Evolutionary conservation across 1,139 yeast genomes (phyloP), one percentile per base, ranked within the genome.

Genomic region (Pichia sp.): DNA sequence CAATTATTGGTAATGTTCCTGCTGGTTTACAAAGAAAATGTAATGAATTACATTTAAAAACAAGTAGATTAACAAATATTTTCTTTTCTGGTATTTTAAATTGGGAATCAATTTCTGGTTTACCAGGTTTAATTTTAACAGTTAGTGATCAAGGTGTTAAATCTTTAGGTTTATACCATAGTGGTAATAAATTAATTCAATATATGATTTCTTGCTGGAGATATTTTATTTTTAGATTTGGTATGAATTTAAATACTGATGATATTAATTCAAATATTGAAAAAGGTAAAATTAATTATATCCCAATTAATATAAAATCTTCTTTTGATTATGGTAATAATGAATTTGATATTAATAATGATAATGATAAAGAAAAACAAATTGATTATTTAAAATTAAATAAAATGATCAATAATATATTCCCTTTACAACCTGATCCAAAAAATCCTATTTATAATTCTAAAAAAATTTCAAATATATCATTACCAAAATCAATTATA

Each of bases 41-140:
- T 42, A 74, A 75, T 48, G 83, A 80, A 48, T 69, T 73, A 50
- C 73, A 75, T 42, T 61, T 79, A 25, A 68, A 74, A 50, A 65
- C 80, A 23, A 66, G 75, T 3, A 80, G 77, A 52, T 65, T 87
- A 31, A 72, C 76, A 45, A 76, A 80, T 30, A 69, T 90, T 3
- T 89, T 87, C 56, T 58, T 90, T 7, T 80, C 96, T 0, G 98
- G 98, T 2, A 69, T 69, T 12, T 54, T 85, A 12, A 67, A 71
- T 42, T 90, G 97, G 97, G 64, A 74, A 6, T 73, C 81, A 24
- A 67, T 89, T 6, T 90, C 96, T 11, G 98, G 98, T 0, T 64
- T 92, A 11, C 97, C 97, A 0, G 98, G 98, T 0, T 67, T 87
- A 55, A 77, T 90, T 43, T 66, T 92, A 45, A 87, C 97, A 0